Base-by-base conservation (phyloP, 179 eudicot genomes). In the Heliamphora pulchella region DNA sequence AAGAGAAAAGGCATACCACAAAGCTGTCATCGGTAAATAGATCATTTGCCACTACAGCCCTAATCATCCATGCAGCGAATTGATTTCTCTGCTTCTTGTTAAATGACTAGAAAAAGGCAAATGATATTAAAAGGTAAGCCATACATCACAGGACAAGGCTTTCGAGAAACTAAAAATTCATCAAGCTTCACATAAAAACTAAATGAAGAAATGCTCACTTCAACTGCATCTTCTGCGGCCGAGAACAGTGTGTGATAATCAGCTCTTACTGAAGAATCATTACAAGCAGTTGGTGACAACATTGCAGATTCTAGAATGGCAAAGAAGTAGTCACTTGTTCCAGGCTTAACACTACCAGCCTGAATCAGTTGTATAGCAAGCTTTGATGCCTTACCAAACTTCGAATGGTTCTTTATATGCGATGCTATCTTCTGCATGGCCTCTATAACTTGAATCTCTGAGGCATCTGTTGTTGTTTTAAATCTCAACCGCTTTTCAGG, bases 21-120 rank as follows among this genome's bases (percentile, higher is more conserved):
- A 96, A 96, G 78, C 98, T 94, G 84, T 96, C 99, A 87, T 96
- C 99, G n/a, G 99, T 94, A 81, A 86, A 90, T 44, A 96, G 88
- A 88, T 96, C 98, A 91, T 94, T 96, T 18, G 92, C 94, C 86
- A 91, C 85, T 55, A 94, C 90, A 74, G 99, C 94, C 79, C 89
- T 89, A 50, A 92, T 89, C 22, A 82, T 84, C 99, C 99, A 96
- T 71, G 86, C 81, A 77, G 80, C 82, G 14, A 96, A 80, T 59
- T 86, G 87, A 84, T 91, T 92, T 80, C 82, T 86, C 89, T 96
- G 98, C 88, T 87, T 88, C 90, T 84, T 87, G 78, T 64, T 85
- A 79, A 96, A 85, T 70, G 76, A 84, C 99, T 96, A 84, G n/a
- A n/a, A 86, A 89, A 76, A 67, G 66, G 61, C 77, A 78, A 72